These are phyloP conservation scores for Sporisorium exsertum DNA, from an alignment of 1,284 basidiomycete genomes.

Conservation along the genomic window DNA sequence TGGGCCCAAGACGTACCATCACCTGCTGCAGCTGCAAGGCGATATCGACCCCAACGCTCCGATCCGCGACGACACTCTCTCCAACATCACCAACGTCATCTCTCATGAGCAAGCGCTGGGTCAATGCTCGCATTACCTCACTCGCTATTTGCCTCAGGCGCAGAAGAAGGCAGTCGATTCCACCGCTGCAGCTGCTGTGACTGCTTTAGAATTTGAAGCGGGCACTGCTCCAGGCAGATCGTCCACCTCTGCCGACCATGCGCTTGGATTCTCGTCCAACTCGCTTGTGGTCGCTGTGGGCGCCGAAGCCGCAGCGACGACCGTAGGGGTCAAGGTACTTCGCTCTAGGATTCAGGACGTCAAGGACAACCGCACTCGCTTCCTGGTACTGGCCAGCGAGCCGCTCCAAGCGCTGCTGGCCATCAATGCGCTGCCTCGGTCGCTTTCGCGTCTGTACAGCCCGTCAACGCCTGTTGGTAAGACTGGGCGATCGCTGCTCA, in stretches of 20 bases:
- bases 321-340: conserved; percentile 35
- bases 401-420: conserved; percentile 28
- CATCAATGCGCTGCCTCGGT: conserved; percentile 24
- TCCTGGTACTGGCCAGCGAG: conserved; percentile 47
- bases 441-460: conserved; percentile 23
- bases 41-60: conserved; percentile 28
- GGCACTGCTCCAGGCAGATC: conserved; percentile 45
- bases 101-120: conserved; percentile 56
- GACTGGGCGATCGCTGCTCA: conserved; percentile 27
- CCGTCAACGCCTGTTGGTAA: conserved; percentile 9
- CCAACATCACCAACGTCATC: conserved; percentile 53
- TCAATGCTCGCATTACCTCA: conserved; percentile 47
- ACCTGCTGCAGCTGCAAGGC: conserved; percentile 43
- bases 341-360: conserved; percentile 45
- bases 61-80: conserved; percentile 45
- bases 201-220: conserved; percentile 46
- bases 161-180: conserved; percentile 49
- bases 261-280: conserved; percentile 40
- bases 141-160: conserved; percentile 45
- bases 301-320: conserved; percentile 26
- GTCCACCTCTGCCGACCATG: conserved; percentile 20
- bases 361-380: conserved; percentile 49
- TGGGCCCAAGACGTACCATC: conserved; percentile 50
- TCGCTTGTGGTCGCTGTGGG: conserved; percentile 47
- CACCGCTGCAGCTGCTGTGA: conserved; percentile 44